Evolutionary conservation across 139 green algal species (phyloP).

Genomic region (Picocystis salinarum): DNA sequence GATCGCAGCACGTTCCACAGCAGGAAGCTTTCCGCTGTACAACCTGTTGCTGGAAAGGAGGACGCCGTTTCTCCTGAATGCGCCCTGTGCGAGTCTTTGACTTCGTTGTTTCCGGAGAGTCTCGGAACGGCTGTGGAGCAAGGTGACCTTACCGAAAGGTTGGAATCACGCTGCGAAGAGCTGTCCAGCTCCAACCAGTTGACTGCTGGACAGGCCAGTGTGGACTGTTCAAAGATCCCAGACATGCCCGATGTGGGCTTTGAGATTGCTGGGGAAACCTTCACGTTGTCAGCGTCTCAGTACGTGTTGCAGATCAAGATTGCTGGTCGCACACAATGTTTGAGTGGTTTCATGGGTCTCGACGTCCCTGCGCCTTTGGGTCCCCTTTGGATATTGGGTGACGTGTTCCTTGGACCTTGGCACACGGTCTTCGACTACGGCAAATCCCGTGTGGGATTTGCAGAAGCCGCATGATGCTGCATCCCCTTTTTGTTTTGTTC

Average conservation of each 20-base stretch:
- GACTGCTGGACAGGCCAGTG: constrained; percentile 23
- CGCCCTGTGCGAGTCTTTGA: constrained; percentile 14
- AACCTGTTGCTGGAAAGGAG: constrained; percentile 14
- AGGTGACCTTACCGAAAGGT: constrained; percentile 15
- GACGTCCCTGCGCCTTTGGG: constrained; percentile 59
- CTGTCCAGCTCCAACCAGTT: constrained; percentile 16
- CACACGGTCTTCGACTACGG: constrained; percentile 90
- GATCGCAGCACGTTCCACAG: constrained; percentile 59
- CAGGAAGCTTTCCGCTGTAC: too few relatives aligned
- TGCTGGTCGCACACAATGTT: constrained; percentile 53
- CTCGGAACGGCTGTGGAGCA: constrained; percentile 15
- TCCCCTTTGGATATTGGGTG: constrained; percentile 91
- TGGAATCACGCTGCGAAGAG: background rate
- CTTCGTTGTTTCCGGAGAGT: constrained; percentile 14
- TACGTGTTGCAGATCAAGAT: constrained; percentile 52
- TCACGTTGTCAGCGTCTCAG: constrained; percentile 53
- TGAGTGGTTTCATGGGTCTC: constrained; percentile 91
- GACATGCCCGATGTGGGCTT: constrained; percentile 60
- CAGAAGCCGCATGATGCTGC: constrained; percentile 32
- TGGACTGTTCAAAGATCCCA: constrained; percentile 66
- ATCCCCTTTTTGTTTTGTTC: too few relatives aligned
- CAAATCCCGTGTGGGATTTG: constrained; percentile 74
- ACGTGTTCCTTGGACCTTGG: constrained; percentile 85
- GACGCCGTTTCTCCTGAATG: constrained; percentile 8
- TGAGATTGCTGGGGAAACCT: constrained; percentile 53